Conservation (phyloP, 169 alveolate species). For the Cryptosporidium ryanae region DNA sequence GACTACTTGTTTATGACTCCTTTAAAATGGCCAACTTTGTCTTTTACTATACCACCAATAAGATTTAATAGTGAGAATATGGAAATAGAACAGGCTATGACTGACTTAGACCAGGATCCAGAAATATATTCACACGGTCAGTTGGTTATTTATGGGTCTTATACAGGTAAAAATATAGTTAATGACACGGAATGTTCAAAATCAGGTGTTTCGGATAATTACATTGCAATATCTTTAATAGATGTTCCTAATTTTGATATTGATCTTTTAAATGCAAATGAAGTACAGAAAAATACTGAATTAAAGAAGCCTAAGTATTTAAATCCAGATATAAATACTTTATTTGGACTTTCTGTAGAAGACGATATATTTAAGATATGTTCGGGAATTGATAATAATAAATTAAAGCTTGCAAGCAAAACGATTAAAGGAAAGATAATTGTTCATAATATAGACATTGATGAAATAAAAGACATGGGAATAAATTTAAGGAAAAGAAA, state of each 20-base stretch:
- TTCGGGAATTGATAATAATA: conserved; percentile 23
- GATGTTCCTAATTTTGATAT: conserved; percentile 51
- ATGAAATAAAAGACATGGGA: conserved; percentile 16
- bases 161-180: conserved; percentile 5
- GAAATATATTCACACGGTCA: conserved; percentile 2
- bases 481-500: background rate
- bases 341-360: conserved; percentile 12
- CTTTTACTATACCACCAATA: conserved; percentile 51
- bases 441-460: conserved; percentile 24
- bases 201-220: background rate
- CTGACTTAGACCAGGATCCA: background rate
- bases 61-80: conserved; percentile 57
- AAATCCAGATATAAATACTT: conserved; percentile 31
- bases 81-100: conserved; percentile 27
- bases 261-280: conserved; percentile 33
- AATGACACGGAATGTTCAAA: background rate
- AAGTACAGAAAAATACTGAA: background rate
- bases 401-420: conserved; percentile 35
- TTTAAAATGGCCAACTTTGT: conserved; percentile 65
- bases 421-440: conserved; percentile 36
- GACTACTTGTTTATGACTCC: conserved; percentile 66
- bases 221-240: conserved; percentile 20
- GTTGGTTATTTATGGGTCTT: conserved; percentile 29
- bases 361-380: conserved; percentile 32
- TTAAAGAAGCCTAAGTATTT: conserved; percentile 16